Conservation (phyloP, 1,139 yeast species). For the Diutina catenulata region DNA sequence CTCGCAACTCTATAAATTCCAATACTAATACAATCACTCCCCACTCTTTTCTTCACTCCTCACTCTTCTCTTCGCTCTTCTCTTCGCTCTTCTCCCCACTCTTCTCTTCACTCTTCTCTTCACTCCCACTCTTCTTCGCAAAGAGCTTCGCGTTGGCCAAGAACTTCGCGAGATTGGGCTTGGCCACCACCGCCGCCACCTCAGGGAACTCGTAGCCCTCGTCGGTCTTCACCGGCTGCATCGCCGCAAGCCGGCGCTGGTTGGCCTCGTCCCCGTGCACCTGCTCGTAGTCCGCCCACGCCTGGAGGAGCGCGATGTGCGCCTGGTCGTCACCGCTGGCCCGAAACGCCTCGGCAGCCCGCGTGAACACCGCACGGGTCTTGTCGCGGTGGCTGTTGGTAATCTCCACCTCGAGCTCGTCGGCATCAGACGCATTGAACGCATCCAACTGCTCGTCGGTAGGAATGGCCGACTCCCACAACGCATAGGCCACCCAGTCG, state of each 20-base stretch:
- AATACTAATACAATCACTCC: no score
- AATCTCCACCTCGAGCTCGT: conserved; percentile 37
- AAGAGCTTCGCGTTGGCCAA: conserved; percentile 50
- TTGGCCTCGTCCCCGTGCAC: conserved; percentile 43
- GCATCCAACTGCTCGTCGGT: conserved; percentile 35
- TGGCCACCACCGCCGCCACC: conserved; percentile 19
- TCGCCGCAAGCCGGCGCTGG: conserved; percentile 23
- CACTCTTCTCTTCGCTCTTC: no score
- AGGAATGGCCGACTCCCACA: conserved; percentile 63
- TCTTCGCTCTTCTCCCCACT: no score
- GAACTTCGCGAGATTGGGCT: conserved; percentile 35
- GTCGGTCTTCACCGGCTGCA: conserved; percentile 56
- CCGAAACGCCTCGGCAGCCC: conserved; percentile 39
- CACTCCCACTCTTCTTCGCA: no score
- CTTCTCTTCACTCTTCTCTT: no score
- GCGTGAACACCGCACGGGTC: conserved; percentile 45
- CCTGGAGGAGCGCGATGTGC: conserved; percentile 46
- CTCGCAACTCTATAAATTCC: no score
- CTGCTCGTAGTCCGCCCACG: conserved; percentile 56
- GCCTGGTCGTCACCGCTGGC: conserved; percentile 23
- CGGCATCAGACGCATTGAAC: conserved; percentile 24
- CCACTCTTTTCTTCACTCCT: no score
- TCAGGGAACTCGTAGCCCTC: conserved; percentile 59
- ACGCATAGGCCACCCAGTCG: conserved; percentile 59
- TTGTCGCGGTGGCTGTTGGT: conserved; percentile 39